A percentile compares a stretch with the other conserved stretches of the same genome.
These are phyloP conservation scores for Metschnikowia gruessii DNA, from an alignment of 805 yeast genomes.

Conservation along the genomic window DNA sequence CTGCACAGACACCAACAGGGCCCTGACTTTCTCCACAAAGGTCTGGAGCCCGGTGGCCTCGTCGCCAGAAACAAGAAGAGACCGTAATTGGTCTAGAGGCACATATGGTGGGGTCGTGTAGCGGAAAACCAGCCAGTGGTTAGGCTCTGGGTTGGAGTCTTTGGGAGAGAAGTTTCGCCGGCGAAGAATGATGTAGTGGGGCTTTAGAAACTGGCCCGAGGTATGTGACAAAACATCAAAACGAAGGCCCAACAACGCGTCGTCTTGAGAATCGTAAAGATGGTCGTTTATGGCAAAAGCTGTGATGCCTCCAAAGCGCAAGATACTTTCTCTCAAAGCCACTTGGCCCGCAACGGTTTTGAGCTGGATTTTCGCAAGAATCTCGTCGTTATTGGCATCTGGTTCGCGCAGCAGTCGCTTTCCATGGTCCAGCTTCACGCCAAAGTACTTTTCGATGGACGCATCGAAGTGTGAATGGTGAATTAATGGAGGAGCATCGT, in stretches of 20 bases:
- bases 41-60: conserved; percentile 19
- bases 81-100: conserved; percentile 22
- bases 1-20: conserved; percentile 25
- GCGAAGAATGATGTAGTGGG: conserved; percentile 50
- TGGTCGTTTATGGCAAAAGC: conserved; percentile 47
- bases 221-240: conserved; percentile 41
- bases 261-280: conserved; percentile 25
- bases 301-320: conserved; percentile 49
- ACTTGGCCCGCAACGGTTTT: conserved; percentile 12
- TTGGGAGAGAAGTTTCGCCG: neutral
- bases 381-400: neutral
- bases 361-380: conserved; percentile 13
- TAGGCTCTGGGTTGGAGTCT: neutral
- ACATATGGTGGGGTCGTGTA: conserved; percentile 38
- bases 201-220: conserved; percentile 28
- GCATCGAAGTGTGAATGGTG: conserved; percentile 20
- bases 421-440: neutral
- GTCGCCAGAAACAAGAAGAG: conserved; percentile 13
- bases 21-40: conserved; percentile 26
- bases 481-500: conserved; percentile 19
- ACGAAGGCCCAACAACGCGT: conserved; percentile 45
- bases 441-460: conserved; percentile 18
- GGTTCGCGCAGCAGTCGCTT: neutral
- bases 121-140: conserved; percentile 31
- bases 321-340: conserved; percentile 43